Base-by-base conservation (phyloP, 768 basidiomycete genomes). In the Pleurotus tuber-regium region DNA sequence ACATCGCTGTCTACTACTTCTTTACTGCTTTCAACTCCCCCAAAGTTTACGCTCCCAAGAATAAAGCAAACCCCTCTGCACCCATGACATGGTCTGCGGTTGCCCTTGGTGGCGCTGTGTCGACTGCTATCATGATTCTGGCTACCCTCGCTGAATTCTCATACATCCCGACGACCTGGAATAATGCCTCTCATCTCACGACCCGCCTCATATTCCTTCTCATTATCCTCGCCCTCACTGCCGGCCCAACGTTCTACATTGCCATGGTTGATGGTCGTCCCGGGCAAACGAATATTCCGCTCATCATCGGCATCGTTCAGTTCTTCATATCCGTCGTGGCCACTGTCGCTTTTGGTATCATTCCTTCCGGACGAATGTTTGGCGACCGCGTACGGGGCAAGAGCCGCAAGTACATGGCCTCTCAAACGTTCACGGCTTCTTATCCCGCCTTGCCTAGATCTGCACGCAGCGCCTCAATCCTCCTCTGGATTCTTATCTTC, bases 21-120 rank as follows among this genome's bases (percentile, higher is more conserved):
- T 98, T 92, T 72, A 98, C 96, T 7, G 85, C 97, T n/a, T 97
- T 86, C 80, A 94, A 98, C 72, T 91, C 94, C 0, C 94, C 95
- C 6, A 84, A 80, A 59, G 86, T 98, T 55, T 99, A 98, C 65
- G 85, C 89, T 1, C 87, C 88, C 9, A 73, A 69, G 41, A 74
- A 82, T 57, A 79, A 82, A 62, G 73, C 78, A 25, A 67, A 63
- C 43, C 93, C 95, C 1, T 88, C 89, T 14, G 75, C 89, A 3
- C 82, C 89, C 9, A 95, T 98, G 93, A 86, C 86, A 2, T 98
- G 92, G 93, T 93, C 92, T 19, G 92, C 92, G 29, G 85, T 87
- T 11, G 97, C 93, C 12, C 80, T 99, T n/a, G 97, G 97, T 47
- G 97, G 97, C 47, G 92, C 88, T 7, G 93, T 98, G 49, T 85